A percentile compares a stretch with the other conserved stretches of the same genome.
These are phyloP conservation scores for Prunus mume DNA, from an alignment of 306 rosid species.

Conservation along the genomic window DNA sequence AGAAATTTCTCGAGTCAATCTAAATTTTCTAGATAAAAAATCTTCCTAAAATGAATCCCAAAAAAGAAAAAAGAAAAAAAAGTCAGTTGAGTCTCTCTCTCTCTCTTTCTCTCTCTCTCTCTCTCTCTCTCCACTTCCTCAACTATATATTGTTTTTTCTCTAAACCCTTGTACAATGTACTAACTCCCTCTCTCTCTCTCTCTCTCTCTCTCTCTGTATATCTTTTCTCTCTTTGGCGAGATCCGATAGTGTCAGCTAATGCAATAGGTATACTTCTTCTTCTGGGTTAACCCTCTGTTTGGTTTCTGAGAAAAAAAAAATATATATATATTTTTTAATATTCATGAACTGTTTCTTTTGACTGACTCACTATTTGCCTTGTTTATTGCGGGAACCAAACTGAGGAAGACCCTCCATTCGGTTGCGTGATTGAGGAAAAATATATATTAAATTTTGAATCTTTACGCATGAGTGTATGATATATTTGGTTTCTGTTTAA, in stretches of 20 bases:
- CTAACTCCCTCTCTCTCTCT: conserved; percentile 20
- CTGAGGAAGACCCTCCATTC: conserved; percentile 1
- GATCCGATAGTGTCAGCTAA: conserved; percentile 20
- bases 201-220: background rate
- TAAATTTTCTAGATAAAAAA: background rate
- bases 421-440: conserved; percentile 4
- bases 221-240: conserved; percentile 11
- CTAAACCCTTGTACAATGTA: background rate
- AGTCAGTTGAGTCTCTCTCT: background rate
- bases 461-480: background rate
- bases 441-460: background rate
- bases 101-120: background rate
- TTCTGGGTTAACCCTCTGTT: conserved; percentile 6
- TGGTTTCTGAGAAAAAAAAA: conserved; percentile 5
- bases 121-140: background rate
- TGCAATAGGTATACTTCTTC: conserved; percentile 24
- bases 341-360: background rate
- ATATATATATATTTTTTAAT: background rate
- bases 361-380: background rate
- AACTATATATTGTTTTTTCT: background rate
- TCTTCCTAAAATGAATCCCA: background rate
- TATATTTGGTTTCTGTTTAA: background rate
- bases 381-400: conserved; percentile 14
- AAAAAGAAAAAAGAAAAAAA: background rate
- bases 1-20: background rate